Evolutionary conservation across 2,329 filamentous ascomycete genomes (phyloP), one percentile per base, ranked within the genome.

Genomic region (Aureobasidium uvarum): DNA sequence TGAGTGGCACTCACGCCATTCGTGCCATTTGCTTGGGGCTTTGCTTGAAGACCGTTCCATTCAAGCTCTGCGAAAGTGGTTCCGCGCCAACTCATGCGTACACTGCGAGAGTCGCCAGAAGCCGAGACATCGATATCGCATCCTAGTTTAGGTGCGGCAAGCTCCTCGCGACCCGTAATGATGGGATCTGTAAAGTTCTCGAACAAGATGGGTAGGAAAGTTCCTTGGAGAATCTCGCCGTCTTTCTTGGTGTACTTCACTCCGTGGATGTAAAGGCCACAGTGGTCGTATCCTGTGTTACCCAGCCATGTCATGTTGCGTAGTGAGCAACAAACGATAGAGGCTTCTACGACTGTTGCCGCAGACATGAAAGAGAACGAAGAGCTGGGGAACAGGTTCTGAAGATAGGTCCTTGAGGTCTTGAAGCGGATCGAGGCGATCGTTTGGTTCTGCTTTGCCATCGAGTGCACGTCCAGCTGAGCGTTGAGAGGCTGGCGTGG

Each of bases 201-300:
- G 67, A 88, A 84, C 0, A 87, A 72, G 0, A 86, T 75, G 0
- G 83, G 81, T 45, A 87, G 71, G 68, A 82, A 87, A 0, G 81
- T 81, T 2, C 84, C 85, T 18, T 74, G 73, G 1, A 84, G 69
- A 0, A 78, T 72, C 0, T 75, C 74, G 0, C 85, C 84, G 62
- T 83, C 71, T 1, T 78, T 75, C 68, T 80, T 82, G 2, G 73
- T 77, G 67, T 86, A 86, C 66, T 85, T 74, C 1, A 88, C 82
- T 0, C 83, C 85, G 67, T 88, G 85, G 11, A 88, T 80, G 70
- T 85, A 87, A 0, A 88, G 77, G 0, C 84, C 85, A 18, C 85
- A 75, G 69, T 81, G 80, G 23, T 76, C 80, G 70, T 88, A 88
- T 0, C 85, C 84, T 0, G 75, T 73, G 2, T 85, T 85, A 5